Evolutionary conservation across 345 rosid genomes (phyloP).

Genomic region (Acer saccharum): DNA sequence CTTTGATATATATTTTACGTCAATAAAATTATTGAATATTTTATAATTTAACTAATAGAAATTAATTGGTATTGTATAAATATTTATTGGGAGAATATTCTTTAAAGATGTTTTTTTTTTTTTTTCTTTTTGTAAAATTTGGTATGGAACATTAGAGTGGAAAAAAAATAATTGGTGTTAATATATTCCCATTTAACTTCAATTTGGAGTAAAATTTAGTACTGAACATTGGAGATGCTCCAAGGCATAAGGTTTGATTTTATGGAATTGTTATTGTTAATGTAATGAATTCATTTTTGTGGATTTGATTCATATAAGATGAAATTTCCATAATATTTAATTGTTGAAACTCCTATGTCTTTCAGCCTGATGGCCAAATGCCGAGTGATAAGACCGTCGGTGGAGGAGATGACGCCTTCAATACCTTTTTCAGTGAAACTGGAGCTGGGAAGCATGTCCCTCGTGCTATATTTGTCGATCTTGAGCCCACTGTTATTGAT

Average conservation of each 20-base stretch:
- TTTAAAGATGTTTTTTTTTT: no score
- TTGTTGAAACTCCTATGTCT: not conserved
- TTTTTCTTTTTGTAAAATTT: no score
- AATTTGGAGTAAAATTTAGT: no score
- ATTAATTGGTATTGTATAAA: no score
- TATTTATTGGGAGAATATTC: no score
- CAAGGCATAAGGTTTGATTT: not conserved
- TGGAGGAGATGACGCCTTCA: constrained; percentile 62
- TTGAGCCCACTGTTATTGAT: constrained; percentile 65
- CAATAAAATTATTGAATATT: no score
- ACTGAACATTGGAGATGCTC: no score
- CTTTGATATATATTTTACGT: no score
- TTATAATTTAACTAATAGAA: no score
- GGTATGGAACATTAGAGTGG: no score
- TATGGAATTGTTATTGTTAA: not conserved
- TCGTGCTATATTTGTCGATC: constrained; percentile 55
- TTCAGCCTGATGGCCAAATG: constrained; percentile 61
- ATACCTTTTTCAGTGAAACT: constrained; percentile 61
- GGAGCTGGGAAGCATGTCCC: constrained; percentile 63
- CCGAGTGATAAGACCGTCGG: constrained; percentile 44
- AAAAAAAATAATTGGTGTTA: no score
- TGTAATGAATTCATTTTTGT: not conserved
- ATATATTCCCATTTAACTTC: no score
- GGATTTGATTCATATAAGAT: not conserved
- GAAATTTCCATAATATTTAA: not conserved